Evolutionary conservation across 805 yeast genomes (phyloP).

Genomic region (Ogataea chonburiensis): DNA sequence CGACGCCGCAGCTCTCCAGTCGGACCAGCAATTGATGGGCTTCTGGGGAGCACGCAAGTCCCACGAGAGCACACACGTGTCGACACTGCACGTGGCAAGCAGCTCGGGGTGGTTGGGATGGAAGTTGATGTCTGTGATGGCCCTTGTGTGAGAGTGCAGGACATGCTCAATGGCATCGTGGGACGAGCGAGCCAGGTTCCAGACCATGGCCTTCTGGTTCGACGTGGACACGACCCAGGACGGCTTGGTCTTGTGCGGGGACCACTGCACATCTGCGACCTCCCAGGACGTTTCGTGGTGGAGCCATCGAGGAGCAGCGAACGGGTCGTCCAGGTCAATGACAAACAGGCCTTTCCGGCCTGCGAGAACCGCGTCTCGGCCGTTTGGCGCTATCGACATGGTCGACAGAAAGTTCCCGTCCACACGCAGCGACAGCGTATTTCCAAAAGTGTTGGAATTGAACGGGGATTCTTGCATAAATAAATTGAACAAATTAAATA

Average conservation of each 20-base stretch:
- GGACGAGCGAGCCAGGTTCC: slow-evolving; percentile 76
- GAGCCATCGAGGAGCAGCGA: slow-evolving; percentile 90
- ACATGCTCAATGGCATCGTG: slow-evolving; percentile 78
- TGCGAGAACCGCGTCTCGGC: slow-evolving; percentile 91
- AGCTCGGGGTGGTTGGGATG: slow-evolving; percentile 84
- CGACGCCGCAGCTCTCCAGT: slow-evolving; percentile 92
- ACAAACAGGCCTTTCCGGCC: slow-evolving; percentile 80
- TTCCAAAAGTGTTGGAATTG: slow-evolving; percentile 67
- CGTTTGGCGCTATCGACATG: slow-evolving; percentile 84
- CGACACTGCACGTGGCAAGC: slow-evolving; percentile 90
- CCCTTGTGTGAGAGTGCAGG: slow-evolving; percentile 86
- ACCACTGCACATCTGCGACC: slow-evolving; percentile 98
- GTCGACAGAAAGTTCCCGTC: slow-evolving; percentile 88
- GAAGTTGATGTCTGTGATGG: slow-evolving; percentile 94
- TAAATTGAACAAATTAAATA: not conserved
- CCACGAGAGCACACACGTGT: slow-evolving; percentile 85
- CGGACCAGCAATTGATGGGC: slow-evolving; percentile 81
- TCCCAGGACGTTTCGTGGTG: slow-evolving; percentile 95
- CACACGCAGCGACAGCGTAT: slow-evolving; percentile 77
- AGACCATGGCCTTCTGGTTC: slow-evolving; percentile 90
- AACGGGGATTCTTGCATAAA: slow-evolving; percentile 26
- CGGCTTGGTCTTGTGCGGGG: slow-evolving; percentile 82
- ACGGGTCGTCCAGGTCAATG: slow-evolving; percentile 94
- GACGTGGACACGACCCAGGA: slow-evolving; percentile 92
- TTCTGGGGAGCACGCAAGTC: slow-evolving; percentile 77